Base-by-base conservation (phyloP, 345 rosid species). In the Aurinia saxatilis region DNA sequence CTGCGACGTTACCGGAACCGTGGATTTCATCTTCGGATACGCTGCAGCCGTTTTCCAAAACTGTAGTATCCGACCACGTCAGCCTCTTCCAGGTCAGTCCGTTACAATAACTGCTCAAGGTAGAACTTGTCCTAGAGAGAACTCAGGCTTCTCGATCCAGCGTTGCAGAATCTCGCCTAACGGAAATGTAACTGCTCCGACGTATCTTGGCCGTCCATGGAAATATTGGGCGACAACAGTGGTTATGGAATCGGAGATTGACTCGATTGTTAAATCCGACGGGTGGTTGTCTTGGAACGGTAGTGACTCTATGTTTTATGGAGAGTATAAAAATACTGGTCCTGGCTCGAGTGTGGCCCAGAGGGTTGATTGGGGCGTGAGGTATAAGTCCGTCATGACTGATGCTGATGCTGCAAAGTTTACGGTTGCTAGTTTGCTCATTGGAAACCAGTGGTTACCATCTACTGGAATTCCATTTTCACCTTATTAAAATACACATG, bases 101-200 rank as follows among this genome's bases (percentile, higher is more conserved):
- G 88, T 83, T 68, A 82, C 95, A 50, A 86, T 91, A 78, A 91
- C 95, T 0, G 96, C 98, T 2, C 90, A 86, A 59, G 96, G 96
- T 25, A 88, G 82, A 75, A 82, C 72, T 7, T 92, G 79, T 53
- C 74, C 80, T 0, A 75, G 86, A 60, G 82, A 81, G 55, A 79
- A 80, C 80, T 71, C 90, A 0, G 98, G 92, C 15, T 78, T 82
- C 21, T 78, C 88, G 1, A 83, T 91, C 59, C 90, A 88, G n/a
- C 82, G 79, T 10, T 86, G 88, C 64, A 51, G 53, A 0, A 45
- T 91, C 38, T 50, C 81, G 0, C 56, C 80, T 2, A 6, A 33
- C 0, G 74, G 21, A 10, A 48, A 48, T 2, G 80, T 86, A 7
- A 80, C 81, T 0, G 88, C 83, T 10, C 50, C 72, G 0, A 83